Conservation (phyloP, 352 stramenopile species). For the Phytophthora cactorum region DNA sequence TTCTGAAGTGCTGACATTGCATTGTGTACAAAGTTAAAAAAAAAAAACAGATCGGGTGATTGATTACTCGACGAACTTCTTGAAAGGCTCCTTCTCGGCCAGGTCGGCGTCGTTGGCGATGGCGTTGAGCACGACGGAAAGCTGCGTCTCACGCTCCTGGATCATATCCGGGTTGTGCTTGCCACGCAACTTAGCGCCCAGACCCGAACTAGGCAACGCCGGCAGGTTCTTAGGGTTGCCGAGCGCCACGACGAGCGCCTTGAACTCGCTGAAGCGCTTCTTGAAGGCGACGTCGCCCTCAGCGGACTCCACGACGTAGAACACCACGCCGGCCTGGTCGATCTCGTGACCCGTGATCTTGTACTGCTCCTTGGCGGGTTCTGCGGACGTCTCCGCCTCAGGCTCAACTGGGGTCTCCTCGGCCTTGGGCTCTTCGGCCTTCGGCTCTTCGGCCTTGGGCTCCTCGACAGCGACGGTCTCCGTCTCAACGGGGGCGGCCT, state of each 20-base stretch:
- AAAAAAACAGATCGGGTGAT: not conserved
- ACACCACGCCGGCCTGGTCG: constrained; percentile 68
- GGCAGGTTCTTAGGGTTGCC: constrained; percentile 46
- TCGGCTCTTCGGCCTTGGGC: not conserved
- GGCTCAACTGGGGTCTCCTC: constrained; percentile 16
- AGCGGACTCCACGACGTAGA: constrained; percentile 63
- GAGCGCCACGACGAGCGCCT: constrained; percentile 61
- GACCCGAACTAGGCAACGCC: constrained; percentile 52
- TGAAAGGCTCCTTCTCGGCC: constrained; percentile 55
- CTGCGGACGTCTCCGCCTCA: constrained; percentile 18
- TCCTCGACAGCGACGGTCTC: constrained; percentile 12
- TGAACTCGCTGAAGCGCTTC: constrained; percentile 87
- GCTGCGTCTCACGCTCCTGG: constrained; percentile 64
- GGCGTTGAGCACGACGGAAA: constrained; percentile 71
- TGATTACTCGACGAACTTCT: constrained; percentile 52
- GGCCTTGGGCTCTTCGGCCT: constrained; percentile 11
- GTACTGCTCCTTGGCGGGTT: constrained; percentile 36
- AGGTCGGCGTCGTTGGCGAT: constrained; percentile 60
- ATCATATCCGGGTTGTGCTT: constrained; percentile 70
- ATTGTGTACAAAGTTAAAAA: constrained; percentile 12
- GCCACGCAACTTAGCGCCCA: constrained; percentile 58
- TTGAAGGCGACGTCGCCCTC: constrained; percentile 52
- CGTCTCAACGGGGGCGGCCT: constrained; percentile 16
- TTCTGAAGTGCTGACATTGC: not conserved
- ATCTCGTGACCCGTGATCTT: constrained; percentile 67